Evolutionary conservation across 164 flowering plant genomes (phyloP).

Genomic region (Nymphaea thermarum): DNA sequence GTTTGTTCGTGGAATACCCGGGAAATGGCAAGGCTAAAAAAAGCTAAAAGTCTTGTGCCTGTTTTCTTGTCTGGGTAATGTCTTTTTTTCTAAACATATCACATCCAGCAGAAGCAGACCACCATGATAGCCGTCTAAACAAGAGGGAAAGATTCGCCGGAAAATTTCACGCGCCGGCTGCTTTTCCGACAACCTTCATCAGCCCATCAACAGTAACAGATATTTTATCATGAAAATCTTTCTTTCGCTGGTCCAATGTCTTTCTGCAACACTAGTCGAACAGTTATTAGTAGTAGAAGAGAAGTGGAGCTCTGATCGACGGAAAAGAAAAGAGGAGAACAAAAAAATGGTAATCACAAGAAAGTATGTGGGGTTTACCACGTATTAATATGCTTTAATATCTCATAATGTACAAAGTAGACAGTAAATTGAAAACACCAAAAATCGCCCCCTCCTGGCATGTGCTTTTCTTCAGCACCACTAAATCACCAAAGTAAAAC

Average conservation of each 20-base stretch:
- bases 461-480: not conserved
- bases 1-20: no score
- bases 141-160: not conserved
- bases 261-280: no score
- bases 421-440: not conserved
- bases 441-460: not conserved
- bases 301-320: no score
- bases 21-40: no score
- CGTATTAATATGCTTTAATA: no score
- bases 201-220: not conserved
- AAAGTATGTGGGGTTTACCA: no score
- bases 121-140: not conserved
- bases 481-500: not conserved
- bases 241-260: not conserved
- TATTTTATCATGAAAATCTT: no score
- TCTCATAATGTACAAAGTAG: no score
- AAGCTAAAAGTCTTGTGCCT: not conserved
- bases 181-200: not conserved
- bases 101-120: not conserved
- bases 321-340: not conserved
- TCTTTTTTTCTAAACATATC: not conserved
- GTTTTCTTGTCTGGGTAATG: not conserved
- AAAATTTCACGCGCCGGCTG: not conserved
- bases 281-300: no score
- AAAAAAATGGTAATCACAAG: no score